Percentiles rank a stretch among this genome's conserved stretches.
Evolutionary conservation across 164 flowering plant genomes (phyloP).

Genomic region (Aristolochia californica): DNA sequence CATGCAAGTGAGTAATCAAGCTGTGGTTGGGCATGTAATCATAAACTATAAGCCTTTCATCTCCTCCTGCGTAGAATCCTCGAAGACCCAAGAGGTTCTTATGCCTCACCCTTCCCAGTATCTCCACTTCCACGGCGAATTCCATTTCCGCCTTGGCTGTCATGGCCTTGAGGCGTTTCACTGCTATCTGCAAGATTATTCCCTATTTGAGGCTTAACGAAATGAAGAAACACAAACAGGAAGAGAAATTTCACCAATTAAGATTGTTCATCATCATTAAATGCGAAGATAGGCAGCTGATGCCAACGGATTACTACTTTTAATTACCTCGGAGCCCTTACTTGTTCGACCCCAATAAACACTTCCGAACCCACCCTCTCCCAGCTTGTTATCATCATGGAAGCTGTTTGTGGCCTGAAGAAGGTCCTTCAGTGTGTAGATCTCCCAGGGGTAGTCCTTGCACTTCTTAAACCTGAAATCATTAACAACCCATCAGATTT

Average conservation of each 20-base stretch:
- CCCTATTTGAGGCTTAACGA: too few relatives aligned
- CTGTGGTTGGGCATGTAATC: conserved; percentile 79
- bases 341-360: conserved; percentile 72
- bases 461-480: conserved; percentile 15
- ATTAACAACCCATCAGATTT: not conserved
- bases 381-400: conserved; percentile 57
- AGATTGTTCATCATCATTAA: too few relatives aligned
- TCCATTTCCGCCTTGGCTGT: conserved; percentile 73
- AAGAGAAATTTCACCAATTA: too few relatives aligned
- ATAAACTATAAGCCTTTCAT: conserved; percentile 65
- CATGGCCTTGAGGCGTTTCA: conserved; percentile 55
- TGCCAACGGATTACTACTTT: too few relatives aligned
- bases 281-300: too few relatives aligned
- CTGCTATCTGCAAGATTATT: conserved; percentile 41
- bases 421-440: conserved; percentile 54
- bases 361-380: conserved; percentile 76
- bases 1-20: conserved; percentile 60
- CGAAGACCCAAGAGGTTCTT: conserved; percentile 52
- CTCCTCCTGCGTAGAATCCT: conserved; percentile 64
- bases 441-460: conserved; percentile 55
- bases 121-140: conserved; percentile 75
- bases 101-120: conserved; percentile 68
- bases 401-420: conserved; percentile 61
- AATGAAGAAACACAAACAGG: too few relatives aligned
- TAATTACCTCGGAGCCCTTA: conserved; percentile 51